These are phyloP conservation scores for Fennellomyces sp. DNA, from an alignment of 371 early-diverging fungal genomes.

Conservation along the genomic window DNA sequence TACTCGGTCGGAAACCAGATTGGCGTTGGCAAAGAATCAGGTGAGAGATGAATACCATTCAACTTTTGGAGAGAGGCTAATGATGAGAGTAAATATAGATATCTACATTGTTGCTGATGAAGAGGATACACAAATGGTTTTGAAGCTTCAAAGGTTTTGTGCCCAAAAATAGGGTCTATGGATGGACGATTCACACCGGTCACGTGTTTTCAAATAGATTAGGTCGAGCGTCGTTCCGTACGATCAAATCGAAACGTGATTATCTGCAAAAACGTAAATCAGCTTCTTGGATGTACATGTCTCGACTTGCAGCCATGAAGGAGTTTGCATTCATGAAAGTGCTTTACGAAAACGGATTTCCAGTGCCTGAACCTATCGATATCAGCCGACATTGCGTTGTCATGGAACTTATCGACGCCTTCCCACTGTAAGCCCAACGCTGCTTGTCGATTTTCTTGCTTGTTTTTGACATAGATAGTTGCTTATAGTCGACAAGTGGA, in stretches of 20 bases:
- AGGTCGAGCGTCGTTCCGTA: slow-evolving; percentile 97
- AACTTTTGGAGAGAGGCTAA: too few species aligned
- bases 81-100: slow-evolving; percentile 61
- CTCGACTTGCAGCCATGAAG: slow-evolving; percentile 94
- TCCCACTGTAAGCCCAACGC: slow-evolving; percentile 74
- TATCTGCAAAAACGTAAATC: slow-evolving; percentile 91
- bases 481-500: slow-evolving; percentile 76
- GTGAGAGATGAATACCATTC: too few species aligned
- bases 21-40: slow-evolving; percentile 99
- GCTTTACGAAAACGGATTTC: slow-evolving; percentile 91
- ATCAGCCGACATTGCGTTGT: slow-evolving; percentile 97
- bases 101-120: slow-evolving; percentile 96
- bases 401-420: slow-evolving; percentile 96
- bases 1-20: slow-evolving; percentile 98
- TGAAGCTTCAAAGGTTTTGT: slow-evolving; percentile 87
- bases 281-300: slow-evolving; percentile 98
- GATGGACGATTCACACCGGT: not conserved
- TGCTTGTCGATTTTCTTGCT: not conserved
- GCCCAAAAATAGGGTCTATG: not conserved
- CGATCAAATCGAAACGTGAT: slow-evolving; percentile 98
- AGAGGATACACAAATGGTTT: slow-evolving; percentile 82
- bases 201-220: slow-evolving; percentile 72
- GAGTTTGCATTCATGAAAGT: slow-evolving; percentile 98
- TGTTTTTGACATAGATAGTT: not conserved
- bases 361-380: slow-evolving; percentile 95